A percentile compares a stretch with the other conserved stretches of the same genome.
phyloP scores from a whole-genome alignment of 176 grass and related monocot genomes.

The Zoysia japonica region DNA sequence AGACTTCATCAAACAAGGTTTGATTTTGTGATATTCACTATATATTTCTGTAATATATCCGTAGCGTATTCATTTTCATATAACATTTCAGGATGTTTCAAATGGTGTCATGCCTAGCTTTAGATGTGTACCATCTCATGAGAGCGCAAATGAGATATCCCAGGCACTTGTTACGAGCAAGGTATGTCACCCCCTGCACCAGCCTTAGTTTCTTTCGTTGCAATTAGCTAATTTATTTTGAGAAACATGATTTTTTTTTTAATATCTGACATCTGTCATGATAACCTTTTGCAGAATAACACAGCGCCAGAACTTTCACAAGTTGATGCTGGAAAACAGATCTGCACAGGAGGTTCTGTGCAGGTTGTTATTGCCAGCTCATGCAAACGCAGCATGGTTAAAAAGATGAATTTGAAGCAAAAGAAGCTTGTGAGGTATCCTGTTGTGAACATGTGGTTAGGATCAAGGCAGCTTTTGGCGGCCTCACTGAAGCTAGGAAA shows the following conservation, averaged over 20 bases:
- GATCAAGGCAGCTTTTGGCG: conserved; percentile 54
- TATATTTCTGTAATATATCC: neutral
- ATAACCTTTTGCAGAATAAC: conserved; percentile 24
- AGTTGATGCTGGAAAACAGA: neutral
- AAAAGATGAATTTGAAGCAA: conserved; percentile 45
- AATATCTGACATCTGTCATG: neutral
- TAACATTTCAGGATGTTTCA: conserved; percentile 45
- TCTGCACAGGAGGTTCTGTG: conserved; percentile 11
- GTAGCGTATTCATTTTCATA: conserved; percentile 8
- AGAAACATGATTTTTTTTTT: neutral
- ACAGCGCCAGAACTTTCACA: conserved; percentile 3
- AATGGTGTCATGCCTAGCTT: conserved; percentile 4
- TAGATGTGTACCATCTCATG: neutral
- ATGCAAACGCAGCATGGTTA: conserved; percentile 8
- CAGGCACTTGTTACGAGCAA: conserved; percentile 16
- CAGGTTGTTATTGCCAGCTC: neutral
- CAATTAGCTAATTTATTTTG: neutral
- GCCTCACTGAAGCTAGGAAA: conserved; percentile 52
- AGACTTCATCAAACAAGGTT: conserved; percentile 33
- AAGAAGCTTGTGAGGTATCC: conserved; percentile 61
- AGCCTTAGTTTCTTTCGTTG: neutral
- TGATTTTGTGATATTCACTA: neutral
- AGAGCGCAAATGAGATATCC: neutral
- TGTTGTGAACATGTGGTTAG: conserved; percentile 54
- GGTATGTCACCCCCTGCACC: conserved; percentile 4